Percentiles rank a stretch among this genome's conserved stretches.
Evolutionary conservation across 331 rosid species (phyloP).

Genomic region (Malus hybrid): DNA sequence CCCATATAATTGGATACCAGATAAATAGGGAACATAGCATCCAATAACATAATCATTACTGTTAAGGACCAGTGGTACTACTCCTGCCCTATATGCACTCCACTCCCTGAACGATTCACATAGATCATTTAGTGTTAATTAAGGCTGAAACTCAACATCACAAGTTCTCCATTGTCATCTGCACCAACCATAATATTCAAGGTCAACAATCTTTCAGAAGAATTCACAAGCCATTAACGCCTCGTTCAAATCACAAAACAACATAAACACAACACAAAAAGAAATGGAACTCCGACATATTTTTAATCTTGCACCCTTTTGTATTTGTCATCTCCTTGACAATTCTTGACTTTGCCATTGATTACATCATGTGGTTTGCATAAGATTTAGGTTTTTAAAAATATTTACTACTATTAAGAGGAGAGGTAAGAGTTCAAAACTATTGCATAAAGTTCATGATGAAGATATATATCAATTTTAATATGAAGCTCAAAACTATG

Average conservation of each 20-base stretch:
- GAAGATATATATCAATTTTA: background rate
- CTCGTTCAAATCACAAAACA: background rate
- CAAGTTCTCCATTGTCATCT: slow-evolving; percentile 67
- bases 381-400: no score
- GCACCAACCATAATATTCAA: slow-evolving; percentile 8
- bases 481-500: background rate
- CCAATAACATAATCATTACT: slow-evolving; percentile 48
- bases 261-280: background rate
- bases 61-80: slow-evolving; percentile 46
- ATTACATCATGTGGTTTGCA: no score
- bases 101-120: slow-evolving; percentile 78
- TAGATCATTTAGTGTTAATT: slow-evolving; percentile 51
- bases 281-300: background rate
- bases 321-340: no score
- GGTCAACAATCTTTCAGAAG: background rate
- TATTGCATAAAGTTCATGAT: no score
- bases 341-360: no score
- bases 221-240: background rate
- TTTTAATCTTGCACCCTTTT: no score
- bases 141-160: slow-evolving; percentile 61
- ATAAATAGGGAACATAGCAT: slow-evolving; percentile 69
- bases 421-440: no score
- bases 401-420: background rate
- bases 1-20: slow-evolving; percentile 61
- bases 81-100: slow-evolving; percentile 78